Percentiles rank a stretch among this genome's conserved stretches.
Evolutionary conservation across 495 filamentous ascomycete genomes (phyloP).

Genomic region (Beverwykella pulmonaria): DNA sequence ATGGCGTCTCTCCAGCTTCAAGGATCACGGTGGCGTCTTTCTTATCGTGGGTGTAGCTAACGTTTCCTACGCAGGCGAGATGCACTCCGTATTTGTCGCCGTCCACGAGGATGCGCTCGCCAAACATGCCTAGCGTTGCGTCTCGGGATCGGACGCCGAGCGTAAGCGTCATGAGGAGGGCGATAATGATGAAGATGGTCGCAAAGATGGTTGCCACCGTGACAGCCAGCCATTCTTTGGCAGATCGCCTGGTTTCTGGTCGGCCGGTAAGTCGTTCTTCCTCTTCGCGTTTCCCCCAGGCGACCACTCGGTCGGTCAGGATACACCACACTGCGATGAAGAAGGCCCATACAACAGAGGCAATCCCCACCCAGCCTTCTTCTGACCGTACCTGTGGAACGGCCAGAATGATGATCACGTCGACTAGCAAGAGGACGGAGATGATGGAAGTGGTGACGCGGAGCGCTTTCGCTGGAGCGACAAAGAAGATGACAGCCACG

Average conservation of each 20-base stretch:
- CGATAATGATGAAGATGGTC: conserved; percentile 63
- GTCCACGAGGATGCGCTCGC: conserved; percentile 76
- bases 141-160: conserved; percentile 78
- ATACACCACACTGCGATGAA: conserved; percentile 66
- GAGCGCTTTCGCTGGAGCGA: conserved; percentile 75
- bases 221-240: conserved; percentile 84
- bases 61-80: conserved; percentile 76
- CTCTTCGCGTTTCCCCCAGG: conserved; percentile 88
- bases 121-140: conserved; percentile 67
- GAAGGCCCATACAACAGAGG: conserved; percentile 75
- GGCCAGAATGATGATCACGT: conserved; percentile 75
- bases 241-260: conserved; percentile 77
- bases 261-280: conserved; percentile 91
- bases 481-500: conserved; percentile 81
- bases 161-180: conserved; percentile 74
- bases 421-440: conserved; percentile 70
- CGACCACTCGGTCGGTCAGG: conserved; percentile 69
- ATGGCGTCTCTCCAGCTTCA: conserved; percentile 76
- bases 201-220: conserved; percentile 71
- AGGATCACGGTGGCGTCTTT: conserved; percentile 72
- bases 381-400: conserved; percentile 73
- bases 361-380: conserved; percentile 89
- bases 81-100: conserved; percentile 82
- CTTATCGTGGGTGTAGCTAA: conserved; percentile 52
- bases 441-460: conserved; percentile 68